A percentile compares a stretch with the other conserved stretches of the same genome.
phyloP scores from a whole-genome alignment of 2,329 filamentous ascomycete species.

The Rutstroemia sp. region DNA sequence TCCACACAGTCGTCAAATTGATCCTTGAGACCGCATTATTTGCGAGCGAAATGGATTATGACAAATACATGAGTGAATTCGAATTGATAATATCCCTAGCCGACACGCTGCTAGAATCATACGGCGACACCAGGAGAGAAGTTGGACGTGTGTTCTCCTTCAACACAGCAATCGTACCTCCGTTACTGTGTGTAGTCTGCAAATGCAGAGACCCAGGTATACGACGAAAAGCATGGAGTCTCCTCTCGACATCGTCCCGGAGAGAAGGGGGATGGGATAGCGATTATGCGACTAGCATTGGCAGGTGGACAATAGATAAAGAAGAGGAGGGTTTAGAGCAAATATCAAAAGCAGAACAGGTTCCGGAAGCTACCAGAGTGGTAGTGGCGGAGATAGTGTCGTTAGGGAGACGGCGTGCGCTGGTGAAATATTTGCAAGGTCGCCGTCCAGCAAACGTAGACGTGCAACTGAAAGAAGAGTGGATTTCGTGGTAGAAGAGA shows the following conservation, averaged over 20 bases:
- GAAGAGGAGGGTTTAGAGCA: slow-evolving; percentile 4
- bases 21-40: slow-evolving; percentile 1
- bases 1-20: neutral
- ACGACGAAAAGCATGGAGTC: neutral
- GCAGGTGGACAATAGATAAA: slow-evolving; percentile 6
- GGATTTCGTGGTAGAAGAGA: neutral
- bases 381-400: neutral
- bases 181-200: neutral
- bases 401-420: neutral
- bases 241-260: neutral
- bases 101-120: slow-evolving; percentile 1
- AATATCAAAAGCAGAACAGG: neutral
- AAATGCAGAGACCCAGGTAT: slow-evolving; percentile 6
- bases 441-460: neutral
- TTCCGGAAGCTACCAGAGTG: neutral
- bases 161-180: neutral
- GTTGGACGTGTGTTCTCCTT: neutral
- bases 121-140: neutral
- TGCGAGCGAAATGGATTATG: slow-evolving; percentile 3
- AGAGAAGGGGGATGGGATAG: slow-evolving; percentile 8
- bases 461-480: neutral
- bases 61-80: slow-evolving; percentile 1
- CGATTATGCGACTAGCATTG: neutral
- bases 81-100: slow-evolving; percentile 7
- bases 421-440: neutral